Conservation (phyloP, 179 eudicot species). For the Spinacia oleracea region DNA sequence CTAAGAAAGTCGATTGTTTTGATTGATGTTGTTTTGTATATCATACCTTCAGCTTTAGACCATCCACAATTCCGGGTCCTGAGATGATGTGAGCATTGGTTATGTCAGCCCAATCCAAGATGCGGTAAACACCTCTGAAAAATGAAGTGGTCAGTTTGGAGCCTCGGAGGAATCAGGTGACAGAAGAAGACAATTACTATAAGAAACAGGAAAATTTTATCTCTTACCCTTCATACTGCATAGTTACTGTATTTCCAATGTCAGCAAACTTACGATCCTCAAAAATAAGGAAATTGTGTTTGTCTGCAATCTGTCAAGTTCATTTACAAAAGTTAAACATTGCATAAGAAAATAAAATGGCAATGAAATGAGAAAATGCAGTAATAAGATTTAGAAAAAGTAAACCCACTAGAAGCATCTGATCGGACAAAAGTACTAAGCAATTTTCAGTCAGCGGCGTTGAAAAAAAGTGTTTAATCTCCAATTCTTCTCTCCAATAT, state of each 20-base stretch:
- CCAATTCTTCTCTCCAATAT: too few species aligned
- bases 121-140: conserved; percentile 74
- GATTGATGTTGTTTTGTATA: not conserved
- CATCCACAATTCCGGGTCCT: conserved; percentile 97
- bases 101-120: conserved; percentile 94
- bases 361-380: not conserved
- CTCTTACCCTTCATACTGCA: conserved; percentile 93
- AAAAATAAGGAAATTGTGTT: conserved; percentile 85
- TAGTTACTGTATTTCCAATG: conserved; percentile 91
- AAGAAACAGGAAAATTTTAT: not conserved
- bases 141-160: conserved; percentile 3
- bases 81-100: conserved; percentile 72
- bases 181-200: not conserved
- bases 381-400: too few species aligned
- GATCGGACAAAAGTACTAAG: too few species aligned
- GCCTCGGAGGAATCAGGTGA: not conserved
- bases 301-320: conserved; percentile 79
- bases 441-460: too few species aligned
- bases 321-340: conserved; percentile 11
- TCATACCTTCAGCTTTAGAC: conserved; percentile 79
- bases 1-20: not conserved
- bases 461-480: too few species aligned
- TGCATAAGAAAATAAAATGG: conserved; percentile 6
- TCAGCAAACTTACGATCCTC: conserved; percentile 98
- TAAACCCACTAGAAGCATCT: too few species aligned